Evolutionary conservation across 805 yeast genomes (phyloP).

Genomic region (Suhomyces faveliae): DNA sequence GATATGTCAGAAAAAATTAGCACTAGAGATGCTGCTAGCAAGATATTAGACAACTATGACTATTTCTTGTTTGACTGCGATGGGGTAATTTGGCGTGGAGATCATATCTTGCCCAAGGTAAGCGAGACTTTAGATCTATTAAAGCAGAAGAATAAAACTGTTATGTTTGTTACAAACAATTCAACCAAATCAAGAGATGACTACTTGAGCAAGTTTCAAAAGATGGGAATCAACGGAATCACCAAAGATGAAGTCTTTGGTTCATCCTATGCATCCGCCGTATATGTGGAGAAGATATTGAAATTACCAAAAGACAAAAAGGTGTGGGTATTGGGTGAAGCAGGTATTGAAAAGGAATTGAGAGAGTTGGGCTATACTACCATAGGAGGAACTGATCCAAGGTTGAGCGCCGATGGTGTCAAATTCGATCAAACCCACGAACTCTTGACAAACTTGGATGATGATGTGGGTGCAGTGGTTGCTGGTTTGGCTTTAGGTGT

Average conservation of each 20-base stretch:
- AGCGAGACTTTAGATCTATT: conserved; percentile 71
- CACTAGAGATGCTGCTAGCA: conserved; percentile 46
- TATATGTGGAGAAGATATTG: conserved; percentile 74
- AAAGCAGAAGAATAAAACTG: conserved; percentile 54
- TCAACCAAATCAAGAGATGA: conserved; percentile 84
- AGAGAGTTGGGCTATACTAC: conserved; percentile 68
- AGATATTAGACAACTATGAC: conserved; percentile 65
- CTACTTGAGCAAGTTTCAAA: conserved; percentile 72
- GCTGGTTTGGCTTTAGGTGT: conserved; percentile 79
- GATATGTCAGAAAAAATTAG: conserved; percentile 51
- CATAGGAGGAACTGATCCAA: conserved; percentile 81
- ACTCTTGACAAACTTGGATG: conserved; percentile 59
- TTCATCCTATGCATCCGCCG: conserved; percentile 87
- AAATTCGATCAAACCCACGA: conserved; percentile 57
- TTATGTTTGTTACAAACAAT: conserved; percentile 92
- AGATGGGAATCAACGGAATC: conserved; percentile 50
- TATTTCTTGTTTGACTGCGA: conserved; percentile 95
- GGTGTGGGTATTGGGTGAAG: conserved; percentile 87
- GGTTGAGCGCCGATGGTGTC: conserved; percentile 42
- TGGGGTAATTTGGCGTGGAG: conserved; percentile 95
- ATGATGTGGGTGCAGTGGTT: conserved; percentile 79
- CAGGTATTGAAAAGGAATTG: conserved; percentile 81
- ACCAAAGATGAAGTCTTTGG: conserved; percentile 77
- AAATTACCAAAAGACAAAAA: conserved; percentile 73
- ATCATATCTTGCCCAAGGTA: conserved; percentile 72